Percentiles rank a stretch among this genome's conserved stretches.
These are phyloP conservation scores for Aspergillus hancockii DNA, from an alignment of 495 filamentous ascomycete species.

Conservation along the genomic window DNA sequence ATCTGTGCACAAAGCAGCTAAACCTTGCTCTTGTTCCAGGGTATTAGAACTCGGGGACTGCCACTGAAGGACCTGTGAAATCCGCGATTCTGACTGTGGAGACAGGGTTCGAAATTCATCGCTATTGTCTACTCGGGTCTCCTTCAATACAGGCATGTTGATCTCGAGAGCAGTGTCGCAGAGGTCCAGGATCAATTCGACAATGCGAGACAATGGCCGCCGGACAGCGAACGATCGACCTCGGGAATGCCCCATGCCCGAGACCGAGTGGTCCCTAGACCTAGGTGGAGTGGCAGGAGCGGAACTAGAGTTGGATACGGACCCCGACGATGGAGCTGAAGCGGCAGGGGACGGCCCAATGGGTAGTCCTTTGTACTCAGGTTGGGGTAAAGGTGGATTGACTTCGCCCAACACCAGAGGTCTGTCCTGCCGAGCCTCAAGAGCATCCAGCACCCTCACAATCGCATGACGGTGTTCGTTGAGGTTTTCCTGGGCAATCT, in stretches of 20 bases:
- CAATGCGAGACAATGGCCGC: slow-evolving; percentile 84
- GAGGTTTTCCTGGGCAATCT: slow-evolving; percentile 88
- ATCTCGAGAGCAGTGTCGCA: slow-evolving; percentile 97
- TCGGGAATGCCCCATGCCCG: slow-evolving; percentile 69
- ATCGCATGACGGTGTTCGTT: slow-evolving; percentile 95
- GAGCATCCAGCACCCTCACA: slow-evolving; percentile 88
- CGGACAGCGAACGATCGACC: slow-evolving; percentile 85
- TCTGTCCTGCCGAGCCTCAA: slow-evolving; percentile 78
- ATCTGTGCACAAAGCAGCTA: slow-evolving; percentile 83
- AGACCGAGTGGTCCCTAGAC: slow-evolving; percentile 79
- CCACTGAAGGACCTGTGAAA: slow-evolving; percentile 93
- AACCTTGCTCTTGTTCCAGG: slow-evolving; percentile 90
- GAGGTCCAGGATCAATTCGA: slow-evolving; percentile 90
- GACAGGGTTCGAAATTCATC: slow-evolving; percentile 86
- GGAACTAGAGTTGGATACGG: slow-evolving; percentile 63
- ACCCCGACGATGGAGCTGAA: slow-evolving; percentile 58
- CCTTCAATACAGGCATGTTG: slow-evolving; percentile 88
- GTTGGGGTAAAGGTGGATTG: slow-evolving; percentile 49
- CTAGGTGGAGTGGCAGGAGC: slow-evolving; percentile 69
- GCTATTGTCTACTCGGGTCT: slow-evolving; percentile 62
- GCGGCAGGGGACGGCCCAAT: slow-evolving; percentile 68
- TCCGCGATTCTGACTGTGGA: slow-evolving; percentile 89
- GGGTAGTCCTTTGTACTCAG: slow-evolving; percentile 87
- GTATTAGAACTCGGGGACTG: slow-evolving; percentile 88
- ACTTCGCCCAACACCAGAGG: slow-evolving; percentile 61